These are phyloP conservation scores for Oryza meridionalis DNA, from an alignment of 176 grass and related monocot genomes.

Conservation along the genomic window DNA sequence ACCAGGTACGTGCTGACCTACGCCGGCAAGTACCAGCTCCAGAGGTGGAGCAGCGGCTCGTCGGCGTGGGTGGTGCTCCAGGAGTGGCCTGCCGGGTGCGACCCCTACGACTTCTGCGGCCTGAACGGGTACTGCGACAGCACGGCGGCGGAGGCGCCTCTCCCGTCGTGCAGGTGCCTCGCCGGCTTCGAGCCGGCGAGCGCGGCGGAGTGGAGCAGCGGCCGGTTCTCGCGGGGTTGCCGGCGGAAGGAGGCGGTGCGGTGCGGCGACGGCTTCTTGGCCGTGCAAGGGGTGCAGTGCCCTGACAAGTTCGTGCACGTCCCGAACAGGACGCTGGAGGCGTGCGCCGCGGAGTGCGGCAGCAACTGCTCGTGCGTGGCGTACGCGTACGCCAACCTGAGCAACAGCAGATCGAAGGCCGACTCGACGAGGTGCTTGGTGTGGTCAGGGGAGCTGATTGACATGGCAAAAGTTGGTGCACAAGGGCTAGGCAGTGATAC, in stretches of 20 bases:
- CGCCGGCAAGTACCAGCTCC: slow-evolving; percentile 27
- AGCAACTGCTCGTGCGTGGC: slow-evolving; percentile 29
- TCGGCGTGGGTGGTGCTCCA: not conserved
- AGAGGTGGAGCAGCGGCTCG: not conserved
- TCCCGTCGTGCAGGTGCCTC: slow-evolving; percentile 46
- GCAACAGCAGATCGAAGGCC: slow-evolving; percentile 41
- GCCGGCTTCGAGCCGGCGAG: slow-evolving; percentile 44
- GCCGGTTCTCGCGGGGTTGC: slow-evolving; percentile 41
- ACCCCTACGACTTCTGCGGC: slow-evolving; percentile 34
- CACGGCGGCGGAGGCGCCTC: not conserved
- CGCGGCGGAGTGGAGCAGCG: not conserved
- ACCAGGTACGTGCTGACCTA: slow-evolving; percentile 29
- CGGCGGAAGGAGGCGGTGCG: slow-evolving; percentile 39
- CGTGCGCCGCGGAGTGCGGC: slow-evolving; percentile 51
- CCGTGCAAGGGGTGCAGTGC: slow-evolving; percentile 42
- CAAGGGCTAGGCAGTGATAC: slow-evolving; percentile 15
- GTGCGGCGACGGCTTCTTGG: slow-evolving; percentile 29
- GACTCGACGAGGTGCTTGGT: slow-evolving; percentile 49
- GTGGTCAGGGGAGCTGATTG: slow-evolving; percentile 55
- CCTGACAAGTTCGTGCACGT: slow-evolving; percentile 44
- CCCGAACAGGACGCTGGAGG: slow-evolving; percentile 29
- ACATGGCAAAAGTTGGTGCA: slow-evolving; percentile 49
- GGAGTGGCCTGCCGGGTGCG: slow-evolving; percentile 29
- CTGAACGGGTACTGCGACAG: slow-evolving; percentile 44
- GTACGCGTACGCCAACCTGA: not conserved